Evolutionary conservation across 305 asterid species (phyloP).

Genomic region (Euphrasia arctica): DNA sequence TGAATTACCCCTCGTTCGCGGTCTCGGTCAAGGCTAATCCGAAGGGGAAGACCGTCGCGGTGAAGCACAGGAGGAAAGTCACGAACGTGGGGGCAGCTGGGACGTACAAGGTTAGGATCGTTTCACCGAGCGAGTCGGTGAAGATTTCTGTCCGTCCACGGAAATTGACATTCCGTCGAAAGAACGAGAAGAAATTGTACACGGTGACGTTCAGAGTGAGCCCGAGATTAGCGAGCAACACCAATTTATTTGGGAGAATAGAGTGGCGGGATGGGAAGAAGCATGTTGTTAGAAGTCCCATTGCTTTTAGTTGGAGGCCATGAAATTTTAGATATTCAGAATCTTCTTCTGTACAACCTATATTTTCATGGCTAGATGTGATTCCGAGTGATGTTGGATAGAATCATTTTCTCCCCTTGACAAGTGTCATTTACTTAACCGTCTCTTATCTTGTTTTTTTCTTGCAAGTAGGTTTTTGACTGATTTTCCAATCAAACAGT

Average conservation of each 20-base stretch:
- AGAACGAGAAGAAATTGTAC: conserved; percentile 54
- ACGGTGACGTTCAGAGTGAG: conserved; percentile 67
- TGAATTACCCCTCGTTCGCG: conserved; percentile 77
- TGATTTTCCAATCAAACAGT: too few species aligned
- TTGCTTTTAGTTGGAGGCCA: conserved; percentile 64
- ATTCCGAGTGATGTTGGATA: too few species aligned
- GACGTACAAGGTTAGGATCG: conserved; percentile 48
- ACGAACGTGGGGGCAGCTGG: conserved; percentile 64
- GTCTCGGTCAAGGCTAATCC: conserved; percentile 45
- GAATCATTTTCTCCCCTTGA: too few species aligned
- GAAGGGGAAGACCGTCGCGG: neutral
- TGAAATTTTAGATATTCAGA: conserved; percentile 30
- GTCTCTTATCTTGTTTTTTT: too few species aligned
- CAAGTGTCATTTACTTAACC: too few species aligned
- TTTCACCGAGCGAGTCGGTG: conserved; percentile 40
- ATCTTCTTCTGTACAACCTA: conserved; percentile 21
- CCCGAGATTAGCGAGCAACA: conserved; percentile 33
- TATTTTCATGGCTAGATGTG: too few species aligned
- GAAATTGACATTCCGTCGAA: conserved; percentile 39
- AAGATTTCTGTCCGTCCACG: conserved; percentile 55
- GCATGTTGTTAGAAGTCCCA: conserved; percentile 64
- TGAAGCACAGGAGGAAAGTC: conserved; percentile 57
- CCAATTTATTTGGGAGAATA: conserved; percentile 36
- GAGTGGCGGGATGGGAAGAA: conserved; percentile 60
- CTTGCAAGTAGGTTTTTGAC: too few species aligned